A percentile compares a stretch with the other conserved stretches of the same genome.
phyloP scores from a whole-genome alignment of 1,139 yeast genomes.

The Wickerhamiella pararugosa region DNA sequence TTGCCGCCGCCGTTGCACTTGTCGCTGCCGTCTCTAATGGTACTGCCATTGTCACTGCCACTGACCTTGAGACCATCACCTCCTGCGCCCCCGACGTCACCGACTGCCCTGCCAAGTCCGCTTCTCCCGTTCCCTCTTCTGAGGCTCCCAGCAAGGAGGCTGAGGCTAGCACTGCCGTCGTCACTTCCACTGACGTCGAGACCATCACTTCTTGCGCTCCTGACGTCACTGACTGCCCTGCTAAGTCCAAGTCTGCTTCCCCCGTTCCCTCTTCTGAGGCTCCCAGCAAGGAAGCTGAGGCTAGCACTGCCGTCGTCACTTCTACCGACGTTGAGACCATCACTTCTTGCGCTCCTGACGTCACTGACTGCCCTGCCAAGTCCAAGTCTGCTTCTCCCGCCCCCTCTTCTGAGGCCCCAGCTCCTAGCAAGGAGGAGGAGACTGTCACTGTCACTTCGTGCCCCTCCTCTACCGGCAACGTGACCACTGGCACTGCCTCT shows the following conservation, averaged over 20 bases:
- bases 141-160: conserved; percentile 10
- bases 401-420: background rate
- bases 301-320: conserved; percentile 7
- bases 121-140: conserved; percentile 11
- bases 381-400: conserved; percentile 12
- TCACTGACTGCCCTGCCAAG: conserved; percentile 14
- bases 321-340: conserved; percentile 14
- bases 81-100: conserved; percentile 12
- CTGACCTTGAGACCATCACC: conserved; percentile 12
- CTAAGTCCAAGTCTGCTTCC: conserved; percentile 9
- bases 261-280: conserved; percentile 17
- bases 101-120: conserved; percentile 7
- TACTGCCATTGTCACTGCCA: conserved; percentile 10
- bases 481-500: conserved; percentile 8
- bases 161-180: background rate
- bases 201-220: conserved; percentile 14
- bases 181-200: conserved; percentile 10
- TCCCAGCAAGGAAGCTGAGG: conserved; percentile 5
- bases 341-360: conserved; percentile 13
- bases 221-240: conserved; percentile 13
- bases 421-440: too few relatives aligned
- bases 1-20: conserved; percentile 12
- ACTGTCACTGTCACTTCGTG: conserved; percentile 12
- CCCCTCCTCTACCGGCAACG: conserved; percentile 9
- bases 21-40: conserved; percentile 11